phyloP scores from a whole-genome alignment of 1,284 basidiomycete species.

The Austropuccinia psidii region DNA sequence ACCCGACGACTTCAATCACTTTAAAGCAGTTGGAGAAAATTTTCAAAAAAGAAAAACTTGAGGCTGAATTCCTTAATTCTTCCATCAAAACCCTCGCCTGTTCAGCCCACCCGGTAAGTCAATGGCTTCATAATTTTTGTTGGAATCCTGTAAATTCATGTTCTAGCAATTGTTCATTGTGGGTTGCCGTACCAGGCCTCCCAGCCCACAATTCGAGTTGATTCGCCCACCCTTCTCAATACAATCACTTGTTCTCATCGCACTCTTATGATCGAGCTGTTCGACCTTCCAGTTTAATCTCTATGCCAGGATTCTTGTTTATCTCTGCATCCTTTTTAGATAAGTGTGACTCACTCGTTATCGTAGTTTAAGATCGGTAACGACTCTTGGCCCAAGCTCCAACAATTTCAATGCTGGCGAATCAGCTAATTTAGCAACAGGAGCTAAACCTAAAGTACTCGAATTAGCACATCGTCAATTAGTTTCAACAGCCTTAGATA shows the following conservation, averaged over 20 bases:
- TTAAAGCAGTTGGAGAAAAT: constrained; percentile 8
- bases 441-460: constrained; percentile 52
- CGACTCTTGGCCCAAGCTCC: constrained; percentile 50
- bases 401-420: constrained; percentile 52
- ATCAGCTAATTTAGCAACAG: constrained; percentile 51
- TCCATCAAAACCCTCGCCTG: not conserved
- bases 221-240: constrained; percentile 46
- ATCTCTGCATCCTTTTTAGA: constrained; percentile 45
- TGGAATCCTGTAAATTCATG: too few relatives aligned
- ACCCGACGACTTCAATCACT: not conserved
- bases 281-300: constrained; percentile 46
- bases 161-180: not conserved
- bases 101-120: constrained; percentile 14
- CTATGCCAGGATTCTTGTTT: constrained; percentile 50
- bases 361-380: constrained; percentile 45
- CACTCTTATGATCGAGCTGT: too few relatives aligned
- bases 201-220: constrained; percentile 40
- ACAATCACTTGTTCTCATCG: constrained; percentile 52
- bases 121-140: too few relatives aligned
- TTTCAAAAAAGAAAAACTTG: constrained; percentile 7
- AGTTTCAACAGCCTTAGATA: constrained; percentile 51
- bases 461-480: constrained; percentile 53
- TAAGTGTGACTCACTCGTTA: constrained; percentile 44
- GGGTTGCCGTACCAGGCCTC: too few relatives aligned
- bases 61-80: not conserved